Evolutionary conservation across 2,329 filamentous ascomycete genomes (phyloP).

Genomic region (Zymoseptoria tritici): DNA sequence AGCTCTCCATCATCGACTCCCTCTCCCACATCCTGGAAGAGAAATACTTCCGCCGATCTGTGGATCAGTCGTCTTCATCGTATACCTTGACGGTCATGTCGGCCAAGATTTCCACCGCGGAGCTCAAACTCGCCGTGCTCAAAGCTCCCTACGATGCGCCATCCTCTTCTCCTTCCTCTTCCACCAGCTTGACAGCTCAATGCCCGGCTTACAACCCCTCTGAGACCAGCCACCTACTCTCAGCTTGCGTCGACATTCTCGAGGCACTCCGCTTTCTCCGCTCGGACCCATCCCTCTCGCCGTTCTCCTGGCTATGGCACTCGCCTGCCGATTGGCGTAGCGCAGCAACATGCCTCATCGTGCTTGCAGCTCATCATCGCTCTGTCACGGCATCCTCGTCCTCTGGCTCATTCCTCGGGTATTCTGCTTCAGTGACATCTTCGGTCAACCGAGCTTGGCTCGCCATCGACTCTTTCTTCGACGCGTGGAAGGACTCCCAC

Average conservation of each 20-base stretch:
- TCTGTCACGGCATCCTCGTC: neutral
- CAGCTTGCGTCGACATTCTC: constrained; percentile 9
- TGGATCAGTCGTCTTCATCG: neutral
- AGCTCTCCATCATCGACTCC: constrained; percentile 15
- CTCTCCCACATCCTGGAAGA: constrained; percentile 14
- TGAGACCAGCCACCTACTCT: constrained; percentile 1
- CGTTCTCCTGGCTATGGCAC: constrained; percentile 12
- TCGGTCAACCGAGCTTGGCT: constrained; percentile 3
- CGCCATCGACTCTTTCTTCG: constrained; percentile 10
- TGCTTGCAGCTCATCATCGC: constrained; percentile 1
- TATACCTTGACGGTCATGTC: constrained; percentile 9
- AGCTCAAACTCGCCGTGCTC: constrained; percentile 9
- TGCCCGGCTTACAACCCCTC: neutral
- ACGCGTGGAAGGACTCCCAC: constrained; percentile 5
- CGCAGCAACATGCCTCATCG: constrained; percentile 7
- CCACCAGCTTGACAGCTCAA: neutral
- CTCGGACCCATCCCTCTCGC: constrained; percentile 7
- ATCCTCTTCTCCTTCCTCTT: neutral
- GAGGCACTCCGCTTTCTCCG: constrained; percentile 8
- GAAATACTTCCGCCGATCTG: constrained; percentile 13
- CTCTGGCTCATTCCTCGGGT: neutral
- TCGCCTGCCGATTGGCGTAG: constrained; percentile 12
- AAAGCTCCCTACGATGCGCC: neutral
- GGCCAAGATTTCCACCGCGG: constrained; percentile 12
- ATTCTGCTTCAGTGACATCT: constrained; percentile 4